These are phyloP conservation scores for Byssoonygena ceratinophila DNA, from an alignment of 2,329 filamentous ascomycete genomes.

Conservation along the genomic window DNA sequence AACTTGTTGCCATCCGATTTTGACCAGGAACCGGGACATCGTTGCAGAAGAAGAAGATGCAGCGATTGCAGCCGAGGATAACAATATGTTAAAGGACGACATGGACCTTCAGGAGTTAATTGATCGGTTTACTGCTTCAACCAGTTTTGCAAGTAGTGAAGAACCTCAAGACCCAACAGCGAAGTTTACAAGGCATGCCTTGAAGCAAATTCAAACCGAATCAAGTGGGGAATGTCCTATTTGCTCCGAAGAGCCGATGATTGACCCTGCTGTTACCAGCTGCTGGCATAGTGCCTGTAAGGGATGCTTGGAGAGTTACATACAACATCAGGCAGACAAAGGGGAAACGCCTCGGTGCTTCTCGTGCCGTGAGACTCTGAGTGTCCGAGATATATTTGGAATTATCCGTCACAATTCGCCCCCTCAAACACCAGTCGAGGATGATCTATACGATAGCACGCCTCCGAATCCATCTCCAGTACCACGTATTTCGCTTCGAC, in stretches of 20 bases:
- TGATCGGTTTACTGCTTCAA: conserved; percentile 64
- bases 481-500: conserved; percentile 49
- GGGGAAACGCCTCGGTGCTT: conserved; percentile 72
- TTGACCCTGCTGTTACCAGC: conserved; percentile 83
- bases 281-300: conserved; percentile 98
- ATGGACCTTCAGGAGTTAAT: conserved; percentile 90
- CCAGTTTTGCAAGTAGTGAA: conserved; percentile 45
- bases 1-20: conserved; percentile 82
- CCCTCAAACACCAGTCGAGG: conserved; percentile 36
- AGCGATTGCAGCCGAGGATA: conserved; percentile 63
- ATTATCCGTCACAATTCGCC: conserved; percentile 58
- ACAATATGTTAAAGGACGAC: conserved; percentile 76
- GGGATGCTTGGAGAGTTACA: conserved; percentile 79
- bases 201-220: conserved; percentile 85
- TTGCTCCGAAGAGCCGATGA: conserved; percentile 91
- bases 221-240: conserved; percentile 84
- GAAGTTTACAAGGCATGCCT: conserved; percentile 71
- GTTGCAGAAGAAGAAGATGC: conserved; percentile 83
- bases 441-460: conserved; percentile 33
- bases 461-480: conserved; percentile 29
- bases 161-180: conserved; percentile 49
- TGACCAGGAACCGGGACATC: conserved; percentile 74
- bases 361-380: conserved; percentile 76
- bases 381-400: conserved; percentile 77
- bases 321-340: conserved; percentile 72